Conservation (phyloP, 495 filamentous ascomycete genomes). For the Neurospora discreta region DNA sequence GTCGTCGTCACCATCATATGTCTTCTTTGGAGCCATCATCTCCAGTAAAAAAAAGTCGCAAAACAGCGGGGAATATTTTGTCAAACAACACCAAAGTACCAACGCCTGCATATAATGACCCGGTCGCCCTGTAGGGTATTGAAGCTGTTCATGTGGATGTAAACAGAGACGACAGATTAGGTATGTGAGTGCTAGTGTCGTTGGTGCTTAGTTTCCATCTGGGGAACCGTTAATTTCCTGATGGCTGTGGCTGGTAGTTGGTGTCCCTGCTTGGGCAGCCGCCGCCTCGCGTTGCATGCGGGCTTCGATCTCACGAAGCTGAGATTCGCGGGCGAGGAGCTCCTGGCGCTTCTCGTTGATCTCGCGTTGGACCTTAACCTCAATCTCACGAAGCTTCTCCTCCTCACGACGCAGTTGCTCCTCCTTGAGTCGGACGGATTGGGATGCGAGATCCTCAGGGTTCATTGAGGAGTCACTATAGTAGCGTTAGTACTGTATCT, state of each 20-base stretch:
- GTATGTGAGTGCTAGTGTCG: background rate
- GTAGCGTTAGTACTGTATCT: conserved; percentile 21
- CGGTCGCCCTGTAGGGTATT: conserved; percentile 8
- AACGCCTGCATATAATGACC: conserved; percentile 27
- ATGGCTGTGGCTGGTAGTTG: conserved; percentile 18
- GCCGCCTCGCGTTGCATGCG: conserved; percentile 48
- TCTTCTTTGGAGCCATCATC: conserved; percentile 16
- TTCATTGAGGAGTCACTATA: conserved; percentile 78
- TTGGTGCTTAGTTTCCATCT: conserved; percentile 25
- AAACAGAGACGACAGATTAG: conserved; percentile 5
- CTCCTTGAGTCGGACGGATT: conserved; percentile 97
- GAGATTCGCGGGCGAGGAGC: conserved; percentile 91
- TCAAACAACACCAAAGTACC: conserved; percentile 24
- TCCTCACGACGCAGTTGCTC: conserved; percentile 97
- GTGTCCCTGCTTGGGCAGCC: conserved; percentile 17
- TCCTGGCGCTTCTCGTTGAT: conserved; percentile 99
- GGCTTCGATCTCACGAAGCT: conserved; percentile 83
- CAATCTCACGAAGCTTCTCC: conserved; percentile 98
- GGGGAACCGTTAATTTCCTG: conserved; percentile 37
- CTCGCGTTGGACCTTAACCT: conserved; percentile 97
- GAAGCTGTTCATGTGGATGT: conserved; percentile 13
- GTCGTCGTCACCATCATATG: conserved; percentile 17
- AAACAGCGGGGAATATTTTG: conserved; percentile 27
- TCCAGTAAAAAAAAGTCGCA: conserved; percentile 15
- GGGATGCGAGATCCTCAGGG: conserved; percentile 90